Base-by-base conservation (phyloP, 1,284 basidiomycete genomes). In the Ustilago trichophora region DNA sequence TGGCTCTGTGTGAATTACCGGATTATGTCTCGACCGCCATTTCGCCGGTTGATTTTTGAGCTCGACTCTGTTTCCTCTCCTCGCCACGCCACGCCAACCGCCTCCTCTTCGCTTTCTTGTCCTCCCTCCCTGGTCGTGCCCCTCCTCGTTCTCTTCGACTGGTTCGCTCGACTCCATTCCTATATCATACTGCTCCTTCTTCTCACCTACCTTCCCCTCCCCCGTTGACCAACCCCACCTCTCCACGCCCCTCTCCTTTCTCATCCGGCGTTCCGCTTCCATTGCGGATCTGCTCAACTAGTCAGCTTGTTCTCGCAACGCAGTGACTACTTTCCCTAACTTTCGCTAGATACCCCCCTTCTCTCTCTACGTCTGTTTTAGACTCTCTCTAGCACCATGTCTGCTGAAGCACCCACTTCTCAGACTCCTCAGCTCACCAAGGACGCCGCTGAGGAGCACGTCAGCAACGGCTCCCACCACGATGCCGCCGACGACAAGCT, bases 401-500 rank as follows among this genome's bases (percentile, higher is more conserved):
- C 52, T 41, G 48, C 51, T 29, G 36, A 50, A 7, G 35, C 35
- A 19, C 35, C 51, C 32, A 22, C 32, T 33, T 37, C 43, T 16
- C 50, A 65, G 38, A 54, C 51, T 16, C 63, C 50, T 44, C 46
- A 66, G 46, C 63, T 66, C 34, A n/a, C 50, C 50, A 59, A 59
- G 63, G 44, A 52, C 21, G 45, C 34, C 32, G 43, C 49, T 19
- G 54, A 64, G 54, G 38, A 51, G 36, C 45, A 51, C 34, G 42
- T 27, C 54, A 49, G 21, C 59, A 35, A 54, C 6, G 56, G 59
- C 31, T 63, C 59, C 15, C 57, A 68, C 47, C 53, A 57, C 53
- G 65, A 62, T 16, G 52, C 25, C 18, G 32, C 43, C 44, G 63
- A 72, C 41, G 69, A 67, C 43, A 72, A 72, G 60, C 29, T 56